Evolutionary conservation across 768 basidiomycete genomes (phyloP).

Genomic region (Crassisporium funariophilum): DNA sequence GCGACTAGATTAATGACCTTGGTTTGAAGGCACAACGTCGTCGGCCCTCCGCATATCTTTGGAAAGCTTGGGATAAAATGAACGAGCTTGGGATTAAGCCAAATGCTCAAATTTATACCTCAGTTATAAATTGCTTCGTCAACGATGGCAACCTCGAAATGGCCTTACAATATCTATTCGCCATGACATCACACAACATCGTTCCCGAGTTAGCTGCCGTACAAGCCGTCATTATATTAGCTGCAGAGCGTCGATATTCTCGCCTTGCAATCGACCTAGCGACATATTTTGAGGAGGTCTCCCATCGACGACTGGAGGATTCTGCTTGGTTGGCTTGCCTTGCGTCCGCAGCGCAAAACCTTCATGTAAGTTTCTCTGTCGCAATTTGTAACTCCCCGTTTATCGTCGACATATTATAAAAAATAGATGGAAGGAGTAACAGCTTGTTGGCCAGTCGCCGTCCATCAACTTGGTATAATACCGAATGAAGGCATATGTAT

Average conservation of each 20-base stretch:
- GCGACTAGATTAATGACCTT: background rate
- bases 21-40: conserved; percentile 49
- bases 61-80: conserved; percentile 60
- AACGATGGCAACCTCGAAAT: conserved; percentile 60
- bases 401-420: conserved; percentile 2
- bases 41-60: conserved; percentile 40
- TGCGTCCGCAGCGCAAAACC: conserved; percentile 57
- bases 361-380: conserved; percentile 58
- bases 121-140: conserved; percentile 51
- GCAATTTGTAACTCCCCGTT: background rate
- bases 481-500: conserved; percentile 79
- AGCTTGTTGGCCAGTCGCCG: conserved; percentile 61
- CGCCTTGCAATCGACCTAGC: conserved; percentile 76
- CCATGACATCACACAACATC: conserved; percentile 55
- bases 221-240: conserved; percentile 53
- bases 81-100: conserved; percentile 46
- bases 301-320: conserved; percentile 53
- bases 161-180: conserved; percentile 60
- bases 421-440: conserved; percentile 73
- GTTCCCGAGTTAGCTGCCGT: conserved; percentile 51
- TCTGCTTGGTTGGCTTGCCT: conserved; percentile 71
- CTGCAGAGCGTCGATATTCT: conserved; percentile 55
- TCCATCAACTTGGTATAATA: conserved; percentile 49
- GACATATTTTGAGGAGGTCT: conserved; percentile 55
- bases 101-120: conserved; percentile 54